phyloP scores from a whole-genome alignment of 2,329 filamentous ascomycete genomes.

The Teratosphaeria destructans region DNA sequence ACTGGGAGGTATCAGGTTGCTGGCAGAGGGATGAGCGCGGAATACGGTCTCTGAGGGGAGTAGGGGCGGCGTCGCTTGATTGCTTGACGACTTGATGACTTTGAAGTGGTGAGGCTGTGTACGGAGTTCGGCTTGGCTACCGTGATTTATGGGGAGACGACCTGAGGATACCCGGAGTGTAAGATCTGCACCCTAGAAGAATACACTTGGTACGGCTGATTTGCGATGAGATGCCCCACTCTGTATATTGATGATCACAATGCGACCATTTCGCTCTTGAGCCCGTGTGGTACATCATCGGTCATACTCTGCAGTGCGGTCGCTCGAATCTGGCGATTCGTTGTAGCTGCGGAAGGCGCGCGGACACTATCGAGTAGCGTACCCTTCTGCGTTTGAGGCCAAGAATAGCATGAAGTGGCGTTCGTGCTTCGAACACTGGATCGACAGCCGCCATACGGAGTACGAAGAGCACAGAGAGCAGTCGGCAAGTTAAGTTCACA shows the following conservation, averaged over 20 bases:
- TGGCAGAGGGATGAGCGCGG: neutral
- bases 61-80: neutral
- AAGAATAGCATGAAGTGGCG: too few relatives aligned
- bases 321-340: too few relatives aligned
- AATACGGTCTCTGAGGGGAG: neutral
- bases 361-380: too few relatives aligned
- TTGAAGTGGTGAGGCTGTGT: neutral
- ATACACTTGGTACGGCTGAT: neutral
- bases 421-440: too few relatives aligned
- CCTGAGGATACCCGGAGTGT: neutral
- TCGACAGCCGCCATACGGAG: too few relatives aligned
- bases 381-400: too few relatives aligned
- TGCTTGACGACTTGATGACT: neutral
- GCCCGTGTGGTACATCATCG: too few relatives aligned
- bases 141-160: neutral
- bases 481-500: neutral
- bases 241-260: neutral
- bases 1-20: neutral
- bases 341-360: too few relatives aligned
- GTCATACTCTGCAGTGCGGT: too few relatives aligned
- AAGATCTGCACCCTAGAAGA: neutral
- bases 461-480: too few relatives aligned
- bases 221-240: neutral
- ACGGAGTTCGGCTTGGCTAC: neutral
- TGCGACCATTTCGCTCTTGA: neutral